These are phyloP conservation scores for Mucor lusitanicus DNA, from an alignment of 371 early-diverging fungal genomes.

Conservation along the genomic window DNA sequence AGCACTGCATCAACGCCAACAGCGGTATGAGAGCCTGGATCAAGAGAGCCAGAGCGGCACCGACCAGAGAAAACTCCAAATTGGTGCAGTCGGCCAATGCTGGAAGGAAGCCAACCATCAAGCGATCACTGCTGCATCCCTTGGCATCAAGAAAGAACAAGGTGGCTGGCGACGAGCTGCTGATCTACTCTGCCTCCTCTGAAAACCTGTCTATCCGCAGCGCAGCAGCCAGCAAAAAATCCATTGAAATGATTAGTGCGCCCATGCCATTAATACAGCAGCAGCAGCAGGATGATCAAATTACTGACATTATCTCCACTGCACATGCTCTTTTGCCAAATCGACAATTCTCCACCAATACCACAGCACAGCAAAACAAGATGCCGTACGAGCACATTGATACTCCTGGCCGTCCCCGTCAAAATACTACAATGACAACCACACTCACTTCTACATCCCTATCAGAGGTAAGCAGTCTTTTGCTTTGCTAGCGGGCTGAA, in stretches of 20 bases:
- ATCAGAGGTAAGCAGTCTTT: neutral
- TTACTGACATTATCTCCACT: slow-evolving; percentile 38
- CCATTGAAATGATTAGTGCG: slow-evolving; percentile 9
- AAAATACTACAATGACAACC: neutral
- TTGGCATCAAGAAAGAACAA: slow-evolving; percentile 15
- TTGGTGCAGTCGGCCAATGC: slow-evolving; percentile 4
- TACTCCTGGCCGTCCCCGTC: slow-evolving; percentile 32
- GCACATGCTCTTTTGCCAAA: slow-evolving; percentile 40
- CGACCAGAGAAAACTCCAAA: slow-evolving; percentile 16
- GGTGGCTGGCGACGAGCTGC: neutral
- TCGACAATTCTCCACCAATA: slow-evolving; percentile 10
- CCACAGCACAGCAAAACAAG: slow-evolving; percentile 2
- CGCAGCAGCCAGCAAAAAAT: slow-evolving; percentile 5
- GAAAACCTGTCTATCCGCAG: neutral
- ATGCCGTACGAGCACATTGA: slow-evolving; percentile 44
- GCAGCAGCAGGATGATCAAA: neutral
- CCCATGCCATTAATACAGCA: neutral
- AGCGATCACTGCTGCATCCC: slow-evolving; percentile 22
- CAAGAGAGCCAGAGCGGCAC: slow-evolving; percentile 21
- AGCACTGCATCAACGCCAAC: slow-evolving; percentile 43
- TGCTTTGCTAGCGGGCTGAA: neutral
- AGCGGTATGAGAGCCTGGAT: slow-evolving; percentile 47
- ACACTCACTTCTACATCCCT: neutral
- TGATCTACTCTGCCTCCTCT: slow-evolving; percentile 15
- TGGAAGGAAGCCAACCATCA: slow-evolving; percentile 6